A percentile compares a stretch with the other conserved stretches of the same genome.
phyloP scores from a whole-genome alignment of 495 filamentous ascomycete species.

The Chaetomium fimeti region DNA sequence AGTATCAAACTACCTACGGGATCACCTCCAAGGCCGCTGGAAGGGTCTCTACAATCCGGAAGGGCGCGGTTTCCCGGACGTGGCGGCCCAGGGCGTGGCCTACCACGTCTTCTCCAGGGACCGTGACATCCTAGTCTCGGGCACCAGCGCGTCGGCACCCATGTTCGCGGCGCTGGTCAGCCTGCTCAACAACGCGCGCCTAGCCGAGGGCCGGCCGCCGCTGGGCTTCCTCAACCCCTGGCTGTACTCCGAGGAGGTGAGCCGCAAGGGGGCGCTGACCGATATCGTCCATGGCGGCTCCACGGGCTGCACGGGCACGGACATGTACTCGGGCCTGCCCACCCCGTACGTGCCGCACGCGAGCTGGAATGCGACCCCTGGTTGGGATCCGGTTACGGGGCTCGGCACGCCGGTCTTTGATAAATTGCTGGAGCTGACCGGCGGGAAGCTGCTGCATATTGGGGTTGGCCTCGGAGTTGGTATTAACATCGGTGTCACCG shows the following conservation, averaged over 20 bases:
- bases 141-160: slow-evolving; percentile 56
- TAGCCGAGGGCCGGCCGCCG: slow-evolving; percentile 48
- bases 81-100: slow-evolving; percentile 57
- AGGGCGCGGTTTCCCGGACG: slow-evolving; percentile 69
- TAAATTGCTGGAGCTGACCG: slow-evolving; percentile 26
- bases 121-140: slow-evolving; percentile 18
- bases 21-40: slow-evolving; percentile 51
- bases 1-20: slow-evolving; percentile 57
- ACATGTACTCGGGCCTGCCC: slow-evolving; percentile 12
- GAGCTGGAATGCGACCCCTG: slow-evolving; percentile 55
- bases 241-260: slow-evolving; percentile 51
- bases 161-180: slow-evolving; percentile 58
- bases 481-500: not conserved
- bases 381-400: slow-evolving; percentile 52
- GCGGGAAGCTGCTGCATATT: slow-evolving; percentile 12
- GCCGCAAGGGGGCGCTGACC: slow-evolving; percentile 49
- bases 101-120: slow-evolving; percentile 32
- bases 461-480: not conserved
- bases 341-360: slow-evolving; percentile 34
- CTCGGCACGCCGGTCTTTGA: slow-evolving; percentile 43
- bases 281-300: slow-evolving; percentile 63
- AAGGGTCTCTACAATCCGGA: slow-evolving; percentile 52
- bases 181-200: slow-evolving; percentile 63
- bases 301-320: slow-evolving; percentile 59
- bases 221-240: slow-evolving; percentile 71